These are phyloP conservation scores for Talaromyces sp. DNA, from an alignment of 2,329 filamentous ascomycete genomes.

Conservation along the genomic window DNA sequence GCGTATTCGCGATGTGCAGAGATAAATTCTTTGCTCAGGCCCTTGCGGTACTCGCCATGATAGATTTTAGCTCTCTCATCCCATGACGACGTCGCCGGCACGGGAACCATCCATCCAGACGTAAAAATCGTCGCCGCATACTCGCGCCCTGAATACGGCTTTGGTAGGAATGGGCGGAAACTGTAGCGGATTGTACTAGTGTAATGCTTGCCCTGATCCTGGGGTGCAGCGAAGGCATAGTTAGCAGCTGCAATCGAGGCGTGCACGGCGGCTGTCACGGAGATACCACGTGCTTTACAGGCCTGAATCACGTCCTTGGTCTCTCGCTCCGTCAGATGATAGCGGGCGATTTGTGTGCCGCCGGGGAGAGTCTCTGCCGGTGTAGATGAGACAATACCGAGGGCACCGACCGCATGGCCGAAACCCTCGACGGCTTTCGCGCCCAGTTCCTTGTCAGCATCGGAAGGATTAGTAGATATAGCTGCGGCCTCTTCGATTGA, in stretches of 20 bases:
- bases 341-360: conserved; percentile 17
- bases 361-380: conserved; percentile 17
- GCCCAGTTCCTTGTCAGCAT: conserved; percentile 15
- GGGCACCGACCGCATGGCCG: conserved; percentile 18
- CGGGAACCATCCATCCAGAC: conserved; percentile 16
- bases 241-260: conserved; percentile 27
- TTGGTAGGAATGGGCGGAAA: conserved; percentile 24
- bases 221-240: conserved; percentile 21
- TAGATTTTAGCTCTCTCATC: conserved; percentile 14
- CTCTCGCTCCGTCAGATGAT: conserved; percentile 16
- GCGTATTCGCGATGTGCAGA: conserved; percentile 27
- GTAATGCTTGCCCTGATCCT: conserved; percentile 22
- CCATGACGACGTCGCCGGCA: conserved; percentile 15
- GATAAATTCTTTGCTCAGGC: conserved; percentile 21
- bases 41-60: conserved; percentile 20
- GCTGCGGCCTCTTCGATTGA: conserved; percentile 22
- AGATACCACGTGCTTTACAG: conserved; percentile 18
- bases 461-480: conserved; percentile 11
- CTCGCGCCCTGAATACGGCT: conserved; percentile 23
- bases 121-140: conserved; percentile 19
- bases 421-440: conserved; percentile 18
- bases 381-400: conserved; percentile 21
- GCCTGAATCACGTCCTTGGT: conserved; percentile 20
- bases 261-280: conserved; percentile 28
- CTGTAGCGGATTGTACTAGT: conserved; percentile 27